Evolutionary conservation across 441 rosid species (phyloP).

Genomic region (Populus hybrid): DNA sequence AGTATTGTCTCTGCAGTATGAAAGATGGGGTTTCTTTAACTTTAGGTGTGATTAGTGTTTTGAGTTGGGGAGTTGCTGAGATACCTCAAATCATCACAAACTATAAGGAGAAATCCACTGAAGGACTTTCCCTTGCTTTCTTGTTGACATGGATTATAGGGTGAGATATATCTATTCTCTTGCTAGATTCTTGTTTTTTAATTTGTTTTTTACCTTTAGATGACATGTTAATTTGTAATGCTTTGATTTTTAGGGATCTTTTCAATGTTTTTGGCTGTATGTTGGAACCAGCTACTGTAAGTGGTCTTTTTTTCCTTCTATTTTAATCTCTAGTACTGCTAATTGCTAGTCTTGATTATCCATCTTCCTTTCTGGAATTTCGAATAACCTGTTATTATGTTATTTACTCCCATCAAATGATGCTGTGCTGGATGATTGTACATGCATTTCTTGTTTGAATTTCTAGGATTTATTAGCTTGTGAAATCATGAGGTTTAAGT

Average conservation of each 20-base stretch:
- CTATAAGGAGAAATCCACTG: slow-evolving; percentile 60
- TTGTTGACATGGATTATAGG: slow-evolving; percentile 76
- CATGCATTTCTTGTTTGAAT: neutral
- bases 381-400: neutral
- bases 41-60: slow-evolving; percentile 62
- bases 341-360: neutral
- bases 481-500: neutral
- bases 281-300: slow-evolving; percentile 85
- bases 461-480: neutral
- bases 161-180: slow-evolving; percentile 25
- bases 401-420: neutral
- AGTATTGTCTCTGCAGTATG: slow-evolving; percentile 52
- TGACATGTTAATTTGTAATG: neutral
- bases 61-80: slow-evolving; percentile 82
- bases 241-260: slow-evolving; percentile 54
- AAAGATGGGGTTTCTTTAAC: slow-evolving; percentile 52
- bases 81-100: slow-evolving; percentile 77
- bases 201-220: neutral
- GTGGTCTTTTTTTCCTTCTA: slow-evolving; percentile 19
- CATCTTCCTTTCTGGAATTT: neutral
- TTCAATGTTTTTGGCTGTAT: slow-evolving; percentile 76
- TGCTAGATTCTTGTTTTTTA: too few relatives aligned
- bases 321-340: neutral
- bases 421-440: neutral
- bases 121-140: slow-evolving; percentile 77